Percentiles rank a stretch among this genome's conserved stretches.
Evolutionary conservation across 768 basidiomycete species (phyloP).

Genomic region (Tricholomella constricta): DNA sequence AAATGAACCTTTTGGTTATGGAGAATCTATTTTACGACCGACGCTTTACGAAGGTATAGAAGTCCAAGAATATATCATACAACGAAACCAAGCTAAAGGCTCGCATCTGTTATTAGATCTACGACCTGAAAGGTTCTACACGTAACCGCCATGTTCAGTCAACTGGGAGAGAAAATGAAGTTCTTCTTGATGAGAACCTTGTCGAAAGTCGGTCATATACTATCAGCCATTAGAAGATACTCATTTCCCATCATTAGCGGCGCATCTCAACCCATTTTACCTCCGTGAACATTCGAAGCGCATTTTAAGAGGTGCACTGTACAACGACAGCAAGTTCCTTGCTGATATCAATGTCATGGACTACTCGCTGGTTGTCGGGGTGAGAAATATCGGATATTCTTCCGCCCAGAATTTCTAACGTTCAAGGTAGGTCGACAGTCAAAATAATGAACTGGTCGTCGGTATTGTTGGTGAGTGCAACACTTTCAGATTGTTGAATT

Average conservation of each 20-base stretch:
- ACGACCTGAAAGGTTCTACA: conserved; percentile 95
- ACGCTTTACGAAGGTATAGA: conserved; percentile 83
- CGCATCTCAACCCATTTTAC: conserved; percentile 87
- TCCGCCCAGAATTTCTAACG: not conserved
- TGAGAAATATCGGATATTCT: conserved; percentile 20
- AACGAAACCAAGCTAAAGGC: not conserved
- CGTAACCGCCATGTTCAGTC: conserved; percentile 92
- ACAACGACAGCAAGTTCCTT: conserved; percentile 94
- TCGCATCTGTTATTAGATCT: conserved; percentile 58
- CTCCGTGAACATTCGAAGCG: conserved; percentile 96
- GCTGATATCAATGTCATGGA: conserved; percentile 97
- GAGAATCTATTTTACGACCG: conserved; percentile 96
- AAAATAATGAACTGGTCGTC: conserved; percentile 87
- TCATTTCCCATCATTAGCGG: conserved; percentile 47
- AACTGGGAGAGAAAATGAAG: conserved; percentile 89
- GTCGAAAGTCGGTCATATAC: conserved; percentile 67
- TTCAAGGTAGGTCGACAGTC: conserved; percentile 67
- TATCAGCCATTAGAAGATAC: not conserved
- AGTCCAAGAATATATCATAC: not conserved
- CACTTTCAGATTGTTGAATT: not conserved
- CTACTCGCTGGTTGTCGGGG: conserved; percentile 92
- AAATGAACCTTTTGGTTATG: conserved; percentile 98
- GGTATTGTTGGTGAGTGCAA: conserved; percentile 90
- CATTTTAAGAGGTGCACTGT: conserved; percentile 86
- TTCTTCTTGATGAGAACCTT: conserved; percentile 94